phyloP scores from a whole-genome alignment of 2,329 filamentous ascomycete genomes.

The Aureobasidium vineae region DNA sequence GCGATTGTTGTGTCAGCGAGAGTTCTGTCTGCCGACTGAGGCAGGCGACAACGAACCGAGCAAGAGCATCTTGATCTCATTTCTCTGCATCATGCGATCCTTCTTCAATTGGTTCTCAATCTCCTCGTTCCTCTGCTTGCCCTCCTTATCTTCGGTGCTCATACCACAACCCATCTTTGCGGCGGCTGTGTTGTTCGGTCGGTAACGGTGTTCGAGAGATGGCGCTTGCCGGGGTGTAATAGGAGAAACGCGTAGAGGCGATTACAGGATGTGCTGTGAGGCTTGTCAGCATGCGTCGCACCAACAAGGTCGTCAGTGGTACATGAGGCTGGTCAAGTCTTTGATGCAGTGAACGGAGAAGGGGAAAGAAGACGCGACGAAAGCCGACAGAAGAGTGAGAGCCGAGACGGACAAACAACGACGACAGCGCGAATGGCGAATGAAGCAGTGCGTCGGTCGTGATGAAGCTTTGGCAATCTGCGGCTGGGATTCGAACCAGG shows the following conservation, averaged over 20 bases:
- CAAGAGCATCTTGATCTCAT: slow-evolving; percentile 99
- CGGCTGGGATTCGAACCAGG: background rate
- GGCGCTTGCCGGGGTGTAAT: slow-evolving; percentile 8
- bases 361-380: background rate
- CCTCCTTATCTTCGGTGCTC: slow-evolving; percentile 99
- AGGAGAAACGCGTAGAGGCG: slow-evolving; percentile 12
- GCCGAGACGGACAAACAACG: background rate
- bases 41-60: slow-evolving; percentile 65
- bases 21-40: slow-evolving; percentile 8
- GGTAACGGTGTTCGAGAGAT: slow-evolving; percentile 10
- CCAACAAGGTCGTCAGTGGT: slow-evolving; percentile 10
- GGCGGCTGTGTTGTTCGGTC: slow-evolving; percentile 32
- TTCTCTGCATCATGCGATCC: slow-evolving; percentile 98
- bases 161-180: slow-evolving; percentile 98
- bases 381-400: background rate
- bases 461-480: slow-evolving; percentile 4
- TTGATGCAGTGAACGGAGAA: background rate
- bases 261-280: slow-evolving; percentile 15
- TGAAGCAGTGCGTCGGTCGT: background rate
- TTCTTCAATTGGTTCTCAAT: slow-evolving; percentile 99
- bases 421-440: background rate
- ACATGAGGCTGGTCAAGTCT: slow-evolving; percentile 15
- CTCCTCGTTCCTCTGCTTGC: slow-evolving; percentile 99
- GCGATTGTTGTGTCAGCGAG: slow-evolving; percentile 26
- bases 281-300: slow-evolving; percentile 25